These are phyloP conservation scores for Tagetes erecta DNA, from an alignment of 129 eudicot species.

Conservation along the genomic window DNA sequence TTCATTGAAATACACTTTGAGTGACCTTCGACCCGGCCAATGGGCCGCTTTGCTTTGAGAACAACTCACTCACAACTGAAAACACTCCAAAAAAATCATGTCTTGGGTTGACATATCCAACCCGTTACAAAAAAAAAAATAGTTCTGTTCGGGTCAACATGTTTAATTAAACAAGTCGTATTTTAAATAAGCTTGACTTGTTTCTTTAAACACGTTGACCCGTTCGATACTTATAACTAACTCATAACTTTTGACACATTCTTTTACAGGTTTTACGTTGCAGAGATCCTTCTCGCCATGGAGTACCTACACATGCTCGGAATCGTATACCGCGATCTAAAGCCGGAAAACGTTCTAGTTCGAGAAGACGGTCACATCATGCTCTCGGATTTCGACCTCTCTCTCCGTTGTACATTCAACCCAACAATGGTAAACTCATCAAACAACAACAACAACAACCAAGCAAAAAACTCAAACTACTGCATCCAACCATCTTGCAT, in stretches of 20 bases:
- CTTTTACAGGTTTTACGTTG: conserved; percentile 77
- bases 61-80: not conserved
- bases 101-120: too few relatives aligned
- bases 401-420: conserved; percentile 83
- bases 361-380: conserved; percentile 96
- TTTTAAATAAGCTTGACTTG: too few relatives aligned
- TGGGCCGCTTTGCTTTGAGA: not conserved
- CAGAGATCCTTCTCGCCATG: conserved; percentile 88
- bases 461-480: conserved; percentile 48
- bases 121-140: too few relatives aligned
- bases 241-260: not conserved
- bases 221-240: too few relatives aligned
- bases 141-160: too few relatives aligned
- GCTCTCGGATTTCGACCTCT: conserved; percentile 89
- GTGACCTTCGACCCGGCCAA: not conserved
- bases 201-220: too few relatives aligned
- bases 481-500: conserved; percentile 82
- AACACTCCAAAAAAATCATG: too few relatives aligned
- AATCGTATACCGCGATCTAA: conserved; percentile 82
- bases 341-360: conserved; percentile 94
- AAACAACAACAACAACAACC: conserved; percentile 39
- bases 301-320: conserved; percentile 99
- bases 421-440: conserved; percentile 80
- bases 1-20: not conserved
- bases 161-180: too few relatives aligned